Evolutionary conservation across 371 early-diverging fungal species (phyloP).

Genomic region (Haplosporangium sp.): DNA sequence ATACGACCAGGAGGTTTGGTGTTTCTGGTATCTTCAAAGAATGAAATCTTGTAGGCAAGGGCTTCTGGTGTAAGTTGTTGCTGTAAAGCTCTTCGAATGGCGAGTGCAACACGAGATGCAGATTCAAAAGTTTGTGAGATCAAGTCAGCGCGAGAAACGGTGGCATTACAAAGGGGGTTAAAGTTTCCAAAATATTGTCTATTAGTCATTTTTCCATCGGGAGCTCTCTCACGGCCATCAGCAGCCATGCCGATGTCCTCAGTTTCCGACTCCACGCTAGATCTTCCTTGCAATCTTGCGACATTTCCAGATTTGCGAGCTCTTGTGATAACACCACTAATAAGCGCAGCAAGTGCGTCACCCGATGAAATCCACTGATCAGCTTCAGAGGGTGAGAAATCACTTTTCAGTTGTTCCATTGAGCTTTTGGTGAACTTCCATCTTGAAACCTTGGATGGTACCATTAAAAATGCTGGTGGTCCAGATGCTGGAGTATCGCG

Average conservation of each 20-base stretch:
- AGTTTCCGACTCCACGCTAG: slow-evolving; percentile 26
- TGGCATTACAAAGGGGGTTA: slow-evolving; percentile 50
- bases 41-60: slow-evolving; percentile 55
- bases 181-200: slow-evolving; percentile 60
- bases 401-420: slow-evolving; percentile 48
- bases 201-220: slow-evolving; percentile 44
- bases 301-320: slow-evolving; percentile 53
- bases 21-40: slow-evolving; percentile 49
- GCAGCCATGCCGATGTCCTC: slow-evolving; percentile 59
- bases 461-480: slow-evolving; percentile 47
- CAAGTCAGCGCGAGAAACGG: slow-evolving; percentile 51
- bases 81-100: slow-evolving; percentile 48
- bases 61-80: slow-evolving; percentile 53
- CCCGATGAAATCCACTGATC: slow-evolving; percentile 60
- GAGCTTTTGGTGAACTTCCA: slow-evolving; percentile 53
- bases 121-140: slow-evolving; percentile 34
- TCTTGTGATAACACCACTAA: slow-evolving; percentile 57
- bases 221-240: slow-evolving; percentile 57
- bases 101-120: slow-evolving; percentile 55
- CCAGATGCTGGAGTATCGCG: slow-evolving; percentile 35
- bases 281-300: slow-evolving; percentile 55
- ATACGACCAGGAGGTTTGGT: slow-evolving; percentile 42
- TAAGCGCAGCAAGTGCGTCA: slow-evolving; percentile 57
- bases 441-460: slow-evolving; percentile 42
- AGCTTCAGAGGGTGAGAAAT: slow-evolving; percentile 50